Conservation (phyloP, 2,329 filamentous ascomycete species). For the Thermoascus crustaceus region DNA sequence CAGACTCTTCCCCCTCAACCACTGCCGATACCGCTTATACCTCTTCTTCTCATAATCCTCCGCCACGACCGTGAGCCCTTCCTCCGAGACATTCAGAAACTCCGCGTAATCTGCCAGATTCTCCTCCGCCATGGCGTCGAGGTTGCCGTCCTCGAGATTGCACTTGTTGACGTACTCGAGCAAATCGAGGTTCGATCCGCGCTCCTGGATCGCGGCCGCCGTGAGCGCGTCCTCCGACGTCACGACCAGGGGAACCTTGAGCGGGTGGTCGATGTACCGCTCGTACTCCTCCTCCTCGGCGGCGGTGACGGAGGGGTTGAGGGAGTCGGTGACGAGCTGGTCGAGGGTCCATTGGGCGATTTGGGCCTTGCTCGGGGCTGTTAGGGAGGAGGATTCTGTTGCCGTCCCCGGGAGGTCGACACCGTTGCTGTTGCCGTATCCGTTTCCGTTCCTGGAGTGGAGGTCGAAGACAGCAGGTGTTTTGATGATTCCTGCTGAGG, state of each 20-base stretch:
- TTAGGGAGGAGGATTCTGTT: slow-evolving; percentile 42
- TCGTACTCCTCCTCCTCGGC: slow-evolving; percentile 79
- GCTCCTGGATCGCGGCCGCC: slow-evolving; percentile 25
- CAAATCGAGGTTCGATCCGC: slow-evolving; percentile 54
- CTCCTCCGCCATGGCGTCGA: slow-evolving; percentile 45
- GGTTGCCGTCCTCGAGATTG: slow-evolving; percentile 50
- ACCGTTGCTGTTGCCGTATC: slow-evolving; percentile 13
- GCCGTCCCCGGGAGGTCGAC: slow-evolving; percentile 13
- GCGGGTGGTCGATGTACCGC: slow-evolving; percentile 80
- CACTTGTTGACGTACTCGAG: slow-evolving; percentile 69
- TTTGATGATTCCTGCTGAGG: slow-evolving; percentile 51
- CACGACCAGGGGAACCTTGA: slow-evolving; percentile 66
- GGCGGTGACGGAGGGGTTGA: slow-evolving; percentile 72
- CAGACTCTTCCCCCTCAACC: slow-evolving; percentile 87
- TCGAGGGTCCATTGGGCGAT: slow-evolving; percentile 77
- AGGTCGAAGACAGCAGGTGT: slow-evolving; percentile 32
- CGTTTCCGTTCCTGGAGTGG: too few relatives aligned
- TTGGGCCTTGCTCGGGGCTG: slow-evolving; percentile 68
- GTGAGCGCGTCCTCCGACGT: slow-evolving; percentile 35
- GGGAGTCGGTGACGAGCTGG: slow-evolving; percentile 73
- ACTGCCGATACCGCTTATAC: slow-evolving; percentile 94
- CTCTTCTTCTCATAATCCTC: slow-evolving; percentile 86
- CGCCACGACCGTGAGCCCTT: slow-evolving; percentile 77
- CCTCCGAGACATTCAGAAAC: slow-evolving; percentile 66
- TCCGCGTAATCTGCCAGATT: slow-evolving; percentile 67